A percentile compares a stretch with the other conserved stretches of the same genome.
Evolutionary conservation across 495 filamentous ascomycete species (phyloP).

Genomic region (Geopyxis carbonaria): DNA sequence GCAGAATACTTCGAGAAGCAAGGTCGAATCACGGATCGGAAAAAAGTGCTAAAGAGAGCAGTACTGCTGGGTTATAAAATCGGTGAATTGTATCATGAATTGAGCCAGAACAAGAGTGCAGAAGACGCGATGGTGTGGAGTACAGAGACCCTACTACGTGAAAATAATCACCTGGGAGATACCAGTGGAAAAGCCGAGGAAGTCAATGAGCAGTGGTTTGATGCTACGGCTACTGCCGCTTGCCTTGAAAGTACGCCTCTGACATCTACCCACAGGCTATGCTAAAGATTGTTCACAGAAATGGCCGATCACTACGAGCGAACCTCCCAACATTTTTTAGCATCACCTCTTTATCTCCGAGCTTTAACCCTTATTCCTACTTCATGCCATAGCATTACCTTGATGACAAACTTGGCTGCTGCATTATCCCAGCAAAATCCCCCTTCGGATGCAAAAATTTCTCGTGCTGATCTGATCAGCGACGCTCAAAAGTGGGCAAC

Average conservation of each 20-base stretch:
- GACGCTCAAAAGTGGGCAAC: conserved; percentile 56
- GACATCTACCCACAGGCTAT: conserved; percentile 5
- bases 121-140: conserved; percentile 62
- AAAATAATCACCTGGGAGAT: conserved; percentile 45
- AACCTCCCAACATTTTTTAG: conserved; percentile 53
- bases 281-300: conserved; percentile 34
- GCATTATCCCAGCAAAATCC: conserved; percentile 47
- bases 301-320: conserved; percentile 55
- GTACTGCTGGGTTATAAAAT: conserved; percentile 64
- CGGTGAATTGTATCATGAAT: conserved; percentile 53
- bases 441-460: conserved; percentile 26
- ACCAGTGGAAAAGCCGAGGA: conserved; percentile 49
- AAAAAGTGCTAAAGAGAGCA: conserved; percentile 50
- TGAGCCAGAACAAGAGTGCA: conserved; percentile 44
- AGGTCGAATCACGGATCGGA: conserved; percentile 33
- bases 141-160: conserved; percentile 61
- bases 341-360: conserved; percentile 76
- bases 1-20: conserved; percentile 27
- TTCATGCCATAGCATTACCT: conserved; percentile 54
- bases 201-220: conserved; percentile 42
- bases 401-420: conserved; percentile 56
- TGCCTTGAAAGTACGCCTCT: conserved; percentile 3
- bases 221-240: conserved; percentile 6
- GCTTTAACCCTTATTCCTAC: conserved; percentile 45
- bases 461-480: conserved; percentile 37